A percentile compares a stretch with the other conserved stretches of the same genome.
phyloP scores from a whole-genome alignment of 257 asterid genomes.

The Leptodermis oblonga region DNA sequence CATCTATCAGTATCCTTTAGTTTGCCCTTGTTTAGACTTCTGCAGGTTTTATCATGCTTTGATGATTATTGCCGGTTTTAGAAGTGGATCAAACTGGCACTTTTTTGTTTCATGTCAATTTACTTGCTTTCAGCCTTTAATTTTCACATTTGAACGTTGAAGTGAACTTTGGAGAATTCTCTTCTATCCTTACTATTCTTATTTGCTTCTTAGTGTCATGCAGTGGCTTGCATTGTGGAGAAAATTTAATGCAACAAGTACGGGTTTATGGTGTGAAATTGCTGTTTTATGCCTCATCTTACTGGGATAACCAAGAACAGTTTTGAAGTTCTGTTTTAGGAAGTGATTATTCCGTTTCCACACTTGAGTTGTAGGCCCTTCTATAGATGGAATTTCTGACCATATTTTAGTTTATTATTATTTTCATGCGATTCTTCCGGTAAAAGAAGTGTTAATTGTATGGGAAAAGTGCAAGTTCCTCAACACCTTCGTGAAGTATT shows the following conservation, averaged over 20 bases:
- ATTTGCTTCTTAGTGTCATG: not conserved
- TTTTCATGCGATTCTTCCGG: too few relatives aligned
- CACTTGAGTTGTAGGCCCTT: too few relatives aligned
- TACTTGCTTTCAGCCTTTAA: not conserved
- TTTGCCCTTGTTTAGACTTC: not conserved
- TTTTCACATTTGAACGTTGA: not conserved
- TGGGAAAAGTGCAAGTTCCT: not conserved
- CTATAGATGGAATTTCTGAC: not conserved
- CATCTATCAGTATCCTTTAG: too few relatives aligned
- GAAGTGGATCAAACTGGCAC: not conserved
- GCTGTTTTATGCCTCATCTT: not conserved
- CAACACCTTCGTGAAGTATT: not conserved
- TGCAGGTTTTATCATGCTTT: not conserved
- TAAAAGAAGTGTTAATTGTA: not conserved
- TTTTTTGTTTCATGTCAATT: not conserved
- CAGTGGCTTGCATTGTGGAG: not conserved
- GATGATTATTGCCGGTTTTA: not conserved
- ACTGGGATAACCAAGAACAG: not conserved
- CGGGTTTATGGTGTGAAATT: not conserved
- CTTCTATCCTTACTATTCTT: not conserved
- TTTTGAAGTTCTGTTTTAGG: not conserved
- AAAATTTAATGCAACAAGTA: not conserved
- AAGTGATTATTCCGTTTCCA: too few relatives aligned
- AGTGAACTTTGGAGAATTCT: not conserved
- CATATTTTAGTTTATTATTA: not conserved